Percentiles rank a stretch among this genome's conserved stretches.
Conservation (phyloP, 495 filamentous ascomycete species). For the Pyronema domesticum region DNA sequence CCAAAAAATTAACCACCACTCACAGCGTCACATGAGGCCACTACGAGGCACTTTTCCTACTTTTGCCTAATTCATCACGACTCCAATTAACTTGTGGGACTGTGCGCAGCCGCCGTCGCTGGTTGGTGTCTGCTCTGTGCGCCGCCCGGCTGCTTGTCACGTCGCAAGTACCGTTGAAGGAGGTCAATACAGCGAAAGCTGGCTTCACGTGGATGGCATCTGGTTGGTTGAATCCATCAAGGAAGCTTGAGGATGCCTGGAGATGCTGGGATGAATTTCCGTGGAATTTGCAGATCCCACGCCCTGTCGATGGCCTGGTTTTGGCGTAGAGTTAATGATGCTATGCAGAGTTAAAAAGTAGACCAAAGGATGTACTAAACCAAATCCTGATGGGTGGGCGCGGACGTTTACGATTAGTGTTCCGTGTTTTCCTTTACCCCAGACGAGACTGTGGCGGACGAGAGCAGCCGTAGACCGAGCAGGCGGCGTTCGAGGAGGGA, state of each 20-base stretch:
- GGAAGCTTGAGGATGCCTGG: too few relatives aligned
- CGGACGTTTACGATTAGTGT: neutral
- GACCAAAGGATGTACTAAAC: too few relatives aligned
- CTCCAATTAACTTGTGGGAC: neutral
- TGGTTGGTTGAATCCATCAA: too few relatives aligned
- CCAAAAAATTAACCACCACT: neutral
- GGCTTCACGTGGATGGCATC: too few relatives aligned
- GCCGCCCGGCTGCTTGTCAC: neutral
- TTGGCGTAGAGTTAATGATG: too few relatives aligned
- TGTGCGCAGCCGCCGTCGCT: neutral
- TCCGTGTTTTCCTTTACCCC: neutral
- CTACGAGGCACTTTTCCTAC: neutral
- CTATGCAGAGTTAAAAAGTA: too few relatives aligned
- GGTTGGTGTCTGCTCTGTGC: neutral
- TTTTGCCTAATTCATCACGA: neutral
- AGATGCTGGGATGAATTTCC: too few relatives aligned
- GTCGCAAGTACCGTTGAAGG: neutral
- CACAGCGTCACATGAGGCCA: neutral
- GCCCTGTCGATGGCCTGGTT: too few relatives aligned
- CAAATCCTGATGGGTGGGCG: too few relatives aligned
- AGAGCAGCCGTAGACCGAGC: neutral
- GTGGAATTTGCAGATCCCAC: too few relatives aligned
- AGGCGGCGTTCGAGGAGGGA: neutral
- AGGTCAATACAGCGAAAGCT: too few relatives aligned
- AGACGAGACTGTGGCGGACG: neutral